phyloP scores from a whole-genome alignment of 371 early-diverging fungal genomes.

The Rhizopus microsporus region DNA sequence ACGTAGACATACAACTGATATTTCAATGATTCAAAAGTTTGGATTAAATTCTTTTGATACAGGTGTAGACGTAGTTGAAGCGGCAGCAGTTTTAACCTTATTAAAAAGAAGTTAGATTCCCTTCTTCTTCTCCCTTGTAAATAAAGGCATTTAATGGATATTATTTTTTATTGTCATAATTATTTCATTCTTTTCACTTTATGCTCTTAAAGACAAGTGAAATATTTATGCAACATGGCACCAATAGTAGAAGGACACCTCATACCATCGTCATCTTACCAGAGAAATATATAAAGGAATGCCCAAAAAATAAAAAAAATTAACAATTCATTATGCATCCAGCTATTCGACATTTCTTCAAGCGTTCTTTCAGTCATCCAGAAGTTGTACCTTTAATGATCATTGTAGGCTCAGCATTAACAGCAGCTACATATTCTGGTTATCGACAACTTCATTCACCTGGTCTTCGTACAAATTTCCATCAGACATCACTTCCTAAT shows the following conservation, averaged over 20 bases:
- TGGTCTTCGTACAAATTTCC: slow-evolving; percentile 20
- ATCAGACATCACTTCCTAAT: neutral
- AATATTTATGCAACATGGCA: too few species aligned
- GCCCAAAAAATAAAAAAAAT: too few species aligned
- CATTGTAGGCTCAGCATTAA: slow-evolving; percentile 30
- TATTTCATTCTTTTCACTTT: neutral
- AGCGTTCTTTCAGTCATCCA: slow-evolving; percentile 28
- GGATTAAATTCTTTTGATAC: slow-evolving; percentile 13
- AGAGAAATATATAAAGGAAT: too few species aligned
- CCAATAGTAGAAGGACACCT: too few species aligned
- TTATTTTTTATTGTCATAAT: neutral
- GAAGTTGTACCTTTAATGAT: slow-evolving; percentile 35
- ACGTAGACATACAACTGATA: slow-evolving; percentile 6
- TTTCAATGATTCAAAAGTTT: slow-evolving; percentile 11
- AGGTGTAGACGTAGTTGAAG: slow-evolving; percentile 48
- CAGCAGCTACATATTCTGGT: slow-evolving; percentile 25
- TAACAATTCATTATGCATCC: too few species aligned
- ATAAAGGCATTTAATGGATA: neutral
- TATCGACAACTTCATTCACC: slow-evolving; percentile 31
- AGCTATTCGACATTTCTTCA: slow-evolving; percentile 20
- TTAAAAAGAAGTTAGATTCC: slow-evolving; percentile 30
- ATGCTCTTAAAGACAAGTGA: too few species aligned
- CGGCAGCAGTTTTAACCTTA: slow-evolving; percentile 45
- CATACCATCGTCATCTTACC: too few species aligned
- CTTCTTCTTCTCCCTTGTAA: neutral